Evolutionary conservation across 1,284 basidiomycete genomes (phyloP).

Genomic region (Exobasidium cylindrosporum): DNA sequence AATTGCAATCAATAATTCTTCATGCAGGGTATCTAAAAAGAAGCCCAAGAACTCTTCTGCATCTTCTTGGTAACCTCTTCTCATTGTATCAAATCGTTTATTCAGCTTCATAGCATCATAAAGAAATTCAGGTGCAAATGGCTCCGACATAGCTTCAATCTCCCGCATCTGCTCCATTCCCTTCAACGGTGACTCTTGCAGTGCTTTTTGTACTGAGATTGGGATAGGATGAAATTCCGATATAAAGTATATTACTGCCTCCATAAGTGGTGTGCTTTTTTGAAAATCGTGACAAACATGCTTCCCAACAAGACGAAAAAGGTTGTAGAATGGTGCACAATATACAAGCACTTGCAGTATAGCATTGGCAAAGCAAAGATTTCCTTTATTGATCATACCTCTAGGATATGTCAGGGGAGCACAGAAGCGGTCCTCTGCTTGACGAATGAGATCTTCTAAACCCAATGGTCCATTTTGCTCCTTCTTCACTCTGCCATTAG

Average conservation of each 20-base stretch:
- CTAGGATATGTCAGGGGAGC: constrained; percentile 65
- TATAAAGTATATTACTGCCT: constrained; percentile 78
- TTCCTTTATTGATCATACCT: constrained; percentile 89
- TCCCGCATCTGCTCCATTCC: neutral
- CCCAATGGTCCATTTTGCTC: neutral
- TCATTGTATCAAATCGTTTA: constrained; percentile 88
- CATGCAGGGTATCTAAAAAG: constrained; percentile 90
- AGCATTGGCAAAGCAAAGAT: constrained; percentile 96
- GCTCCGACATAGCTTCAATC: constrained; percentile 45
- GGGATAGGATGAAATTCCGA: constrained; percentile 65
- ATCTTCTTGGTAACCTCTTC: constrained; percentile 93
- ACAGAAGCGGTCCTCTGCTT: constrained; percentile 18
- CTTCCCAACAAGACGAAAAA: constrained; percentile 72
- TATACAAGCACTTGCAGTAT: constrained; percentile 84
- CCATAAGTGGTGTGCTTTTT: constrained; percentile 71
- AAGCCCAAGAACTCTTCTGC: constrained; percentile 99
- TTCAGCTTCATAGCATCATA: constrained; percentile 95
- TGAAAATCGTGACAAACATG: constrained; percentile 59
- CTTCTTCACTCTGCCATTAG: neutral
- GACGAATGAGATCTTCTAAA: neutral
- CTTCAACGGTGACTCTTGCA: neutral
- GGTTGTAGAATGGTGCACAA: constrained; percentile 76
- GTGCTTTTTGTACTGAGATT: neutral
- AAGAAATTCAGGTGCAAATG: constrained; percentile 83
- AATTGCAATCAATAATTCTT: constrained; percentile 75